Percentiles rank a stretch among this genome's conserved stretches.
Conservation (phyloP, 148 eudicot species). For the Polygonum maritimum region DNA sequence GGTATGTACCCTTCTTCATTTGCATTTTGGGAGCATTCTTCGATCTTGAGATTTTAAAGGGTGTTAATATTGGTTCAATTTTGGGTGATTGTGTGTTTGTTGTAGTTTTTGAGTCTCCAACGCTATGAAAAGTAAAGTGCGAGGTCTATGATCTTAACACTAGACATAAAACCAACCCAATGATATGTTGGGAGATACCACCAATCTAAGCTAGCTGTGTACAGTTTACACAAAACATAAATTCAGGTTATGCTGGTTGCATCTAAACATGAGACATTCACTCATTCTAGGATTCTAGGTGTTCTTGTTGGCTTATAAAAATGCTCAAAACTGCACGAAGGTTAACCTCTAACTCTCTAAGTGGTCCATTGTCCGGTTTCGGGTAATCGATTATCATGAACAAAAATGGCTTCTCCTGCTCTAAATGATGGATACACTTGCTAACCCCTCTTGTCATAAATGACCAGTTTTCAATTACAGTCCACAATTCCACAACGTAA, state of each 20-base stretch:
- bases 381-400: too few relatives aligned
- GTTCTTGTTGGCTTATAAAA: too few relatives aligned
- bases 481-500: conserved; percentile 83
- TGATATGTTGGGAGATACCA: too few relatives aligned
- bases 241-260: too few relatives aligned
- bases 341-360: too few relatives aligned
- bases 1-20: conserved; percentile 23
- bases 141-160: background rate
- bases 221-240: too few relatives aligned
- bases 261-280: too few relatives aligned
- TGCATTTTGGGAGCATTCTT: background rate
- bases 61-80: background rate
- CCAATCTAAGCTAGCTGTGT: too few relatives aligned
- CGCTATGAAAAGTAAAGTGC: background rate
- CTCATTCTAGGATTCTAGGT: too few relatives aligned
- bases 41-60: background rate
- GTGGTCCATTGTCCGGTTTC: too few relatives aligned
- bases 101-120: background rate
- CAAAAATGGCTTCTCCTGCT: too few relatives aligned
- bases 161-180: background rate
- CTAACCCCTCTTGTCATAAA: background rate
- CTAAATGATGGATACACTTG: background rate
- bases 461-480: conserved; percentile 62
- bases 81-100: background rate
- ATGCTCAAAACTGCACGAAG: too few relatives aligned